phyloP scores from a whole-genome alignment of 202 grass and related monocot species.

The Carex arenaria region DNA sequence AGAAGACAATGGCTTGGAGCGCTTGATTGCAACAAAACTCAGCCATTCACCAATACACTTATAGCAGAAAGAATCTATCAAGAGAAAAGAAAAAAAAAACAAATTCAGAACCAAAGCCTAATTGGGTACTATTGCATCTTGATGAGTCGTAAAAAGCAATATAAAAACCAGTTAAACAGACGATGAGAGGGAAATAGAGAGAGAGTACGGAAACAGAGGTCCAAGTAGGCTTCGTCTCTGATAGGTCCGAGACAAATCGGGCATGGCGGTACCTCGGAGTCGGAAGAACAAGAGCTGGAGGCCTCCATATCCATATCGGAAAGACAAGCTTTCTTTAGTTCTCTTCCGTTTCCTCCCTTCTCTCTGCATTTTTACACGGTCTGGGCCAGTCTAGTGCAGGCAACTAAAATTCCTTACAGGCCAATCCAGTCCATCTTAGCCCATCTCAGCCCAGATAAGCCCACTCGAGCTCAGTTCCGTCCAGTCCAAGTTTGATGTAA shows the following conservation, averaged over 20 bases:
- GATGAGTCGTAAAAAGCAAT: not conserved
- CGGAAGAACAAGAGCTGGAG: constrained; percentile 9
- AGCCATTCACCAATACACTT: constrained; percentile 72
- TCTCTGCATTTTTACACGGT: not conserved
- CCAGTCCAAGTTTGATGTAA: too few relatives aligned
- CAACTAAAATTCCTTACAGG: too few relatives aligned
- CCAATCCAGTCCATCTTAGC: too few relatives aligned
- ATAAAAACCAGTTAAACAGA: not conserved
- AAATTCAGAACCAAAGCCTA: constrained; percentile 6
- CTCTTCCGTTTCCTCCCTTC: not conserved
- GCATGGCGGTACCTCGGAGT: constrained; percentile 20
- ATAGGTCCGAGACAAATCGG: constrained; percentile 70
- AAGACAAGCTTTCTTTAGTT: not conserved
- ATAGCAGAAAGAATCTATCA: constrained; percentile 83
- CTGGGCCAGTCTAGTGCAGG: too few relatives aligned
- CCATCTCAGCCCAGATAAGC: too few relatives aligned
- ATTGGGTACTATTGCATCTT: not conserved
- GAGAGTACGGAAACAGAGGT: constrained; percentile 74
- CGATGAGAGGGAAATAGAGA: not conserved
- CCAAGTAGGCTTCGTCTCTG: constrained; percentile 74
- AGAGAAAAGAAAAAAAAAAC: not conserved
- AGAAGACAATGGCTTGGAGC: constrained; percentile 39
- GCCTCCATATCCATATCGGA: constrained; percentile 6
- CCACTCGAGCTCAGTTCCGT: too few relatives aligned
- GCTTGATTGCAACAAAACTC: constrained; percentile 53